phyloP scores from a whole-genome alignment of 176 grass and related monocot species.

The Lolium rigidum region DNA sequence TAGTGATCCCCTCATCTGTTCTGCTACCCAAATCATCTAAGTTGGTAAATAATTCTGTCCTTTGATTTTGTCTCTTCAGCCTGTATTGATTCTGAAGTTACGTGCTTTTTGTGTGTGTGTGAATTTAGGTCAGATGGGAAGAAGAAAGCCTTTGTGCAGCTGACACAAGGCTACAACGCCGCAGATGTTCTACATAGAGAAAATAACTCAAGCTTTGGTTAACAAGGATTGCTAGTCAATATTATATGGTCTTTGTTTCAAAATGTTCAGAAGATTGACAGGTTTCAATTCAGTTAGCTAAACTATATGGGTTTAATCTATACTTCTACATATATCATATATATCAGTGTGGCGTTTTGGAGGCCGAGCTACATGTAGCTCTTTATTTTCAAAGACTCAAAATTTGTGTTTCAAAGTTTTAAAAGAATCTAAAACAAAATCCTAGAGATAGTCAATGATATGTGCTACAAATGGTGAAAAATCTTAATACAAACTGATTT shows the following conservation, averaged over 20 bases:
- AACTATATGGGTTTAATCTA: not conserved
- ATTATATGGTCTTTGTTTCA: not conserved
- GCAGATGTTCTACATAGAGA: not conserved
- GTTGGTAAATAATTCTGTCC: not conserved
- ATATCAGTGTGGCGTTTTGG: no score
- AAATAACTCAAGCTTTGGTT: not conserved
- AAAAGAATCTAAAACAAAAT: no score
- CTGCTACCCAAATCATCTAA: not conserved
- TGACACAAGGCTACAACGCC: not conserved
- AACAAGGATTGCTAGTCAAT: not conserved
- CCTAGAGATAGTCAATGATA: no score
- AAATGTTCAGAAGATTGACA: not conserved
- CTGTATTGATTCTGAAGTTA: not conserved
- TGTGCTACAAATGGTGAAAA: no score
- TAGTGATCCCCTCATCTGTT: not conserved
- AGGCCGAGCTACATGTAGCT: no score
- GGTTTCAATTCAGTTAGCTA: not conserved
- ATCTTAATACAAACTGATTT: no score
- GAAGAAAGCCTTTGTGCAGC: not conserved
- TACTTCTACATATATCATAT: not conserved
- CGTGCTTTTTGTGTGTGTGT: not conserved
- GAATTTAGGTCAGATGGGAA: not conserved
- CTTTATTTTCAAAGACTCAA: no score
- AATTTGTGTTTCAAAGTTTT: no score
- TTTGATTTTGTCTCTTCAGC: slow-evolving; percentile 17